Evolutionary conservation across 2,329 filamentous ascomycete species (phyloP).

Genomic region (Ophioceras dolichostomum): DNA sequence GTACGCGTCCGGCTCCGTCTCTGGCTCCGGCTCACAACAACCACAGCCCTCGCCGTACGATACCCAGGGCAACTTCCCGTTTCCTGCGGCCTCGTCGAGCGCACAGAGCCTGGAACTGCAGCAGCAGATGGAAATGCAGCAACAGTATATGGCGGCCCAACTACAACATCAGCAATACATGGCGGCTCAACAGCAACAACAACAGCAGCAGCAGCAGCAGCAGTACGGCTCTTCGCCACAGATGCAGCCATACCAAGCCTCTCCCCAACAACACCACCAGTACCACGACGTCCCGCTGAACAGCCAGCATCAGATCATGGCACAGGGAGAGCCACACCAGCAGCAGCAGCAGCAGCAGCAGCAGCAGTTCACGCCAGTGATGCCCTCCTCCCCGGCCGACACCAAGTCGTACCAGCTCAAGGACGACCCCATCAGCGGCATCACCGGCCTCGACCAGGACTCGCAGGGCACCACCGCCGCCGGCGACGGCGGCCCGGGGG

Average conservation of each 20-base stretch:
- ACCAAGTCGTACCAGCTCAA: background rate
- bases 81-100: no score
- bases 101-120: background rate
- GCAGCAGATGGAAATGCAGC: background rate
- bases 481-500: no score
- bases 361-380: constrained; percentile 1
- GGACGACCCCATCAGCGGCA: no score
- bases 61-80: background rate
- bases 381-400: background rate
- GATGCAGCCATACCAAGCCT: background rate
- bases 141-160: background rate
- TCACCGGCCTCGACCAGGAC: no score
- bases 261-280: background rate
- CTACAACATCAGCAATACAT: background rate
- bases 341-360: background rate
- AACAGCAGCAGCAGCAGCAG: background rate
- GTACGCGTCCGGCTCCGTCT: no score
- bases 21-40: no score
- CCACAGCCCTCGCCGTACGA: no score
- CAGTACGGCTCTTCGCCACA: background rate
- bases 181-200: background rate
- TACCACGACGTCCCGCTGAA: background rate
- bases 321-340: background rate
- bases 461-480: no score
- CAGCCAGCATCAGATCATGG: no score